phyloP scores from a whole-genome alignment of 306 rosid species.

The Fagus sylvatica region DNA sequence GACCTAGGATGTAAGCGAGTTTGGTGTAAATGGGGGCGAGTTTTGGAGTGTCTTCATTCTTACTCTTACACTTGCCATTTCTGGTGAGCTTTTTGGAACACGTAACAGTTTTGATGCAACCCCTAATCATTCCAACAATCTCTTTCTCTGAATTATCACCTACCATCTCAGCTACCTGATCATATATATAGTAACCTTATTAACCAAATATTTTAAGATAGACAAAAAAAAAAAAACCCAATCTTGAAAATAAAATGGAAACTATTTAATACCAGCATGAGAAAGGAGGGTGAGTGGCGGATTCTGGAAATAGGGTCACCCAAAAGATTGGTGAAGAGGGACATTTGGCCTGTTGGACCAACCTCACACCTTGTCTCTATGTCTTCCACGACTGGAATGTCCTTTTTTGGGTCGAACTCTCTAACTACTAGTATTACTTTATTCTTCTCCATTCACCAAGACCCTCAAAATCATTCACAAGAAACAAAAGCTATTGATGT shows the following conservation, averaged over 20 bases:
- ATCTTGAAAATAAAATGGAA: no score
- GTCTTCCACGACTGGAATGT: conserved; percentile 52
- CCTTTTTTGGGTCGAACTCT: conserved; percentile 50
- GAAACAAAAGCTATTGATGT: no score
- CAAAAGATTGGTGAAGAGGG: conserved; percentile 76
- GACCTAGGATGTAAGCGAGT: conserved; percentile 83
- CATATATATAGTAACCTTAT: neutral
- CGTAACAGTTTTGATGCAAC: conserved; percentile 90
- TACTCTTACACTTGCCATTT: neutral
- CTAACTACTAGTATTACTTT: conserved; percentile 33
- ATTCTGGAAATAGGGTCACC: conserved; percentile 98
- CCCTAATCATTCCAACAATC: conserved; percentile 89
- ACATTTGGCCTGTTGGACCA: conserved; percentile 65
- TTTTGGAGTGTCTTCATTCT: conserved; percentile 17
- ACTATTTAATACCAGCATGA: conserved; percentile 67
- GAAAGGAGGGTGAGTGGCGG: conserved; percentile 89
- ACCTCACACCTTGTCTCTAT: conserved; percentile 81
- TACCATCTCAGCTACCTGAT: conserved; percentile 78
- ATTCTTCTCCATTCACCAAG: no score
- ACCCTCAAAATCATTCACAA: no score
- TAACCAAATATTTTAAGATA: neutral
- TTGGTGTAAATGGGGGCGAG: conserved; percentile 68
- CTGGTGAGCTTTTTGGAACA: conserved; percentile 67
- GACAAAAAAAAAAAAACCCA: no score
- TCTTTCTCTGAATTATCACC: conserved; percentile 38